Conservation (phyloP, 768 basidiomycete species). For the Pholiota molesta region DNA sequence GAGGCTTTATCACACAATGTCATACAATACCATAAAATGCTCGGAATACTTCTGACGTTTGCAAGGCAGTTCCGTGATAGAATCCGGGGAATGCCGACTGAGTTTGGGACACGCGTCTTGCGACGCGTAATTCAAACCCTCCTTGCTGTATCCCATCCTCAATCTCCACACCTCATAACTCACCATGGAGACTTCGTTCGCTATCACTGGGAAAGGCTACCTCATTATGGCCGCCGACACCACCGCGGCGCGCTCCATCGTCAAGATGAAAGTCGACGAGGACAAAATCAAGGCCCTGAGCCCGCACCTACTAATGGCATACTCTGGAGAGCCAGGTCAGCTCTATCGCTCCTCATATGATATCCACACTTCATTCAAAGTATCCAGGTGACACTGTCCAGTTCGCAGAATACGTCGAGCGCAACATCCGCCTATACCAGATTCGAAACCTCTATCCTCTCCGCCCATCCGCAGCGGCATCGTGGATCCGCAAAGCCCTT, state of each 20-base stretch:
- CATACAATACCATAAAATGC: no score
- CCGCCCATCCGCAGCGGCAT: constrained; percentile 87
- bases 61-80: no score
- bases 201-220: constrained; percentile 90
- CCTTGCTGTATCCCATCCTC: background rate
- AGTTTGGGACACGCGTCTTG: constrained; percentile 10
- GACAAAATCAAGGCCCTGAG: constrained; percentile 95
- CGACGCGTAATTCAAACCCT: constrained; percentile 13
- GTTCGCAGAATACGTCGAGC: constrained; percentile 95
- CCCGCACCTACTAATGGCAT: constrained; percentile 92
- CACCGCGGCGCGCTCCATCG: constrained; percentile 86
- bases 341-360: background rate
- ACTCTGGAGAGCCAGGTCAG: constrained; percentile 90
- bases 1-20: no score
- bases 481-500: constrained; percentile 92
- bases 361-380: background rate
- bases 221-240: constrained; percentile 92
- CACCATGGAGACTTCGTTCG: constrained; percentile 89
- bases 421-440: constrained; percentile 94
- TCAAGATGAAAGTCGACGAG: constrained; percentile 97
- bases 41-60: no score
- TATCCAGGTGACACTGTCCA: constrained; percentile 88
- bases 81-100: constrained; percentile 4
- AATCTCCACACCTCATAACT: background rate
- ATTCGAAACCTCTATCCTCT: constrained; percentile 92